Evolutionary conservation across 305 asterid genomes (phyloP), one percentile per base, ranked within the genome.

Genomic region (Fraxinus velutina): DNA sequence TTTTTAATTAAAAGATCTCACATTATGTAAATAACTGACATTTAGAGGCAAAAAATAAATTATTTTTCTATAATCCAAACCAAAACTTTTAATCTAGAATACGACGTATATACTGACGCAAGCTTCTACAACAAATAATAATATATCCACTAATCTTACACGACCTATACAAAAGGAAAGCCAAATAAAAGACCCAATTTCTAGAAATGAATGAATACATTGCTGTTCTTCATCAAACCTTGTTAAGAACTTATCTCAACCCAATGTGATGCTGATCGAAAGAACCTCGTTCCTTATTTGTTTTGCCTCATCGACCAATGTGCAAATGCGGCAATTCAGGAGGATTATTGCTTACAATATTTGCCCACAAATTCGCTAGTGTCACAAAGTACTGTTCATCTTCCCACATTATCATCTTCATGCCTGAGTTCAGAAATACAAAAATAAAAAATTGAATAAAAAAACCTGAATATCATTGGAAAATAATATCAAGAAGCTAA

Each of bases 341-440:
- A 84, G 92, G 92, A 80, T 84, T 81, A 39, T 42, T 21, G 84
- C 92, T 91, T 37, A 94, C 80, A 83, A 91, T 84, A 85, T 94
- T 92, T 52, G 87, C 90, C 92, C 94, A 90, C 78, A 94, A 81
- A 84, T 94, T 94, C 75, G 93, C 98, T 37, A 94, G 90, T 71
- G 91, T 87, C 77, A 91, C 86, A 81, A 92, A 88, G 83, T 89
- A 94, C 50, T 79, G 87, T 39, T 89, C 89, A 21, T 87, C 87
- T 81, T 87, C 92, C 97, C 97, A 91, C 70, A 19, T 81, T 2
- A 87, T 82, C 83, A 90, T 81, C 84, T 89, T 85, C 92, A 89
- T 76, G 6, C 92, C 98, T 94, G 92, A 39, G 86, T 83, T 66
- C 22, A 10, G 62, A 77, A 73, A 84, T 62, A 47, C 33, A 74